Conservation (phyloP, 2,329 filamentous ascomycete genomes). For the Colletotrichum sp. region DNA sequence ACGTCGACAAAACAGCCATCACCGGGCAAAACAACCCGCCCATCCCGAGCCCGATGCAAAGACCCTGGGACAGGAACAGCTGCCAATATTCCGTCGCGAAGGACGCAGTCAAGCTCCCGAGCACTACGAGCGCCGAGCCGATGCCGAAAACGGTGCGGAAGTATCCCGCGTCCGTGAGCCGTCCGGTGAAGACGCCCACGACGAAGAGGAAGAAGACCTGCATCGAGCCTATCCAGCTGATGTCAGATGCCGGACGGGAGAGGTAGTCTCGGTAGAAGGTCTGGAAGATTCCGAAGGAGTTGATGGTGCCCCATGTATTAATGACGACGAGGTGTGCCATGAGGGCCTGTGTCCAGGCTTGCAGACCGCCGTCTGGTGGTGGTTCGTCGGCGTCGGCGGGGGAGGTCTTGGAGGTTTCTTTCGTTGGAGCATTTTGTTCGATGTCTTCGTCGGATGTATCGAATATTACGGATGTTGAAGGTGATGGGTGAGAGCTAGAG, state of each 20-base stretch:
- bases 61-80: constrained; percentile 52
- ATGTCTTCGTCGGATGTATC: not conserved
- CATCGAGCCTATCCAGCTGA: constrained; percentile 52
- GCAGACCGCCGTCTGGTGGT: not conserved
- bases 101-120: constrained; percentile 50
- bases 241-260: constrained; percentile 33
- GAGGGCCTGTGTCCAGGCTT: not conserved
- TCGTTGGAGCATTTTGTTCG: not conserved
- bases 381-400: not conserved
- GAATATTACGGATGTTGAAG: not conserved
- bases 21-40: constrained; percentile 60
- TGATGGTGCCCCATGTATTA: constrained; percentile 44
- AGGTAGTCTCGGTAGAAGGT: constrained; percentile 39
- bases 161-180: constrained; percentile 47
- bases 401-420: not conserved
- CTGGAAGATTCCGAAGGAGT: constrained; percentile 51
- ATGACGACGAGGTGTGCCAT: constrained; percentile 37
- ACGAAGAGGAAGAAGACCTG: constrained; percentile 49
- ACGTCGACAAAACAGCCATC: constrained; percentile 62
- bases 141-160: constrained; percentile 42
- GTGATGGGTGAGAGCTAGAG: not conserved
- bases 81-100: constrained; percentile 50
- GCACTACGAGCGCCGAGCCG: constrained; percentile 39
- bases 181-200: constrained; percentile 46
- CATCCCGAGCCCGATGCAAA: constrained; percentile 56